Evolutionary conservation across 306 rosid species (phyloP).

Genomic region (Quercus rubra): DNA sequence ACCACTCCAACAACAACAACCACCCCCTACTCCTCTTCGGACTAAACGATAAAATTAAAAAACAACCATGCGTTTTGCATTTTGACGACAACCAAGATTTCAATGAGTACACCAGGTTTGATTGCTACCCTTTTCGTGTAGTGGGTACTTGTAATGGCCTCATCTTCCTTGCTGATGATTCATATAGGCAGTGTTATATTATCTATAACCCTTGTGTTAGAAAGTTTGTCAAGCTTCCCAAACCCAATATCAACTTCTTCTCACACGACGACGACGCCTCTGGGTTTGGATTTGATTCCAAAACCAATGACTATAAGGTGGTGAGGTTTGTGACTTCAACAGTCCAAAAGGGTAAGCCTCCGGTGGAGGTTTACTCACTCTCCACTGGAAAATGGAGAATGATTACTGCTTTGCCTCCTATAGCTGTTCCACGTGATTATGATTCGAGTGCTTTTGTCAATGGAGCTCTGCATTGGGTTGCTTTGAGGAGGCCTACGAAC

Average conservation of each 20-base stretch:
- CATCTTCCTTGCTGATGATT: background rate
- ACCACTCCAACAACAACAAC: background rate
- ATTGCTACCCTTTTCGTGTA: background rate
- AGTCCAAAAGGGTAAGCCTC: background rate
- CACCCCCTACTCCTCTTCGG: background rate
- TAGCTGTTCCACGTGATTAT: background rate
- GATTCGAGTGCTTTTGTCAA: background rate
- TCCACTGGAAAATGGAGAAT: background rate
- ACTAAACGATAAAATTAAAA: rapidly evolving
- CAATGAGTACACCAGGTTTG: background rate
- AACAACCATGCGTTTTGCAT: background rate
- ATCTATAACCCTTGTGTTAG: constrained; percentile 1
- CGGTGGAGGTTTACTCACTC: background rate
- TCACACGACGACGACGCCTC: background rate
- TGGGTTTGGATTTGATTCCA: constrained; percentile 9
- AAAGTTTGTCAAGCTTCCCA: background rate
- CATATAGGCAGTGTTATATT: background rate
- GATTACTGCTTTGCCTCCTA: background rate
- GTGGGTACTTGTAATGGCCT: constrained; percentile 12
- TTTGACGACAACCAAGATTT: background rate
- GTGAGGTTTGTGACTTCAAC: background rate
- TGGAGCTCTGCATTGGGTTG: background rate
- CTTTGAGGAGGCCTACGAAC: background rate
- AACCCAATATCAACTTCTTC: background rate
- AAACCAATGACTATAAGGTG: background rate